Evolutionary conservation across 371 early-diverging fungal genomes (phyloP).

Genomic region (Rhizopus delemar): DNA sequence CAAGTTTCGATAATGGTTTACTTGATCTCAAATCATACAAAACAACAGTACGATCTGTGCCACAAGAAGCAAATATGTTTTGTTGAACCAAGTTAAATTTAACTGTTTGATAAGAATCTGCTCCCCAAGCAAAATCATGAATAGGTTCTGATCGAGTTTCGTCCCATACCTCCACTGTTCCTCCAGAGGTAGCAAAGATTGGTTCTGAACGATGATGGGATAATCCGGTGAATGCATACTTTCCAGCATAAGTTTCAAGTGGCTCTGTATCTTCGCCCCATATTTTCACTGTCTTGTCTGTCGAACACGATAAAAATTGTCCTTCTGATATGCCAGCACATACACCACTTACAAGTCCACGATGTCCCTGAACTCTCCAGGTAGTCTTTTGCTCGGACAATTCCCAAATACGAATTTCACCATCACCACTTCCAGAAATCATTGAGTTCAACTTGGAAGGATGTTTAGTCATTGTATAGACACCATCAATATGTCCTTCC

Average conservation of each 20-base stretch:
- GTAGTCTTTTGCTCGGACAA: conserved; percentile 68
- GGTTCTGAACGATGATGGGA: conserved; percentile 82
- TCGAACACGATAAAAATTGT: conserved; percentile 84
- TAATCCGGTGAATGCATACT: conserved; percentile 76
- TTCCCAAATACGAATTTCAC: conserved; percentile 88
- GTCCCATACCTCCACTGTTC: conserved; percentile 92
- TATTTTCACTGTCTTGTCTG: conserved; percentile 86
- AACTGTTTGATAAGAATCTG: conserved; percentile 91
- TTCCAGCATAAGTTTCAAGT: conserved; percentile 74
- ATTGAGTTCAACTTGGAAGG: conserved; percentile 78
- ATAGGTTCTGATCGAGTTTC: conserved; percentile 85
- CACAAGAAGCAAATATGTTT: conserved; percentile 86
- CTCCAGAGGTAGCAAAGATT: conserved; percentile 87
- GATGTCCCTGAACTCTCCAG: conserved; percentile 80
- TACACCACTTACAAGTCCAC: conserved; percentile 81
- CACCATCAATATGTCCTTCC: conserved; percentile 94
- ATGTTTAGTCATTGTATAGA: conserved; percentile 93
- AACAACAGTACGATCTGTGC: conserved; percentile 90
- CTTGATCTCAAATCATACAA: conserved; percentile 90
- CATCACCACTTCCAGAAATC: conserved; percentile 93
- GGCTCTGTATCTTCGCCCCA: conserved; percentile 71
- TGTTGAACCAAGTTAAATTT: conserved; percentile 94
- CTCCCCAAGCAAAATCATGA: conserved; percentile 85
- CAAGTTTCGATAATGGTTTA: conserved; percentile 76
- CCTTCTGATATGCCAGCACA: conserved; percentile 64